These are phyloP conservation scores for Sporopachydermia lactativora DNA, from an alignment of 805 yeast genomes.

Conservation along the genomic window DNA sequence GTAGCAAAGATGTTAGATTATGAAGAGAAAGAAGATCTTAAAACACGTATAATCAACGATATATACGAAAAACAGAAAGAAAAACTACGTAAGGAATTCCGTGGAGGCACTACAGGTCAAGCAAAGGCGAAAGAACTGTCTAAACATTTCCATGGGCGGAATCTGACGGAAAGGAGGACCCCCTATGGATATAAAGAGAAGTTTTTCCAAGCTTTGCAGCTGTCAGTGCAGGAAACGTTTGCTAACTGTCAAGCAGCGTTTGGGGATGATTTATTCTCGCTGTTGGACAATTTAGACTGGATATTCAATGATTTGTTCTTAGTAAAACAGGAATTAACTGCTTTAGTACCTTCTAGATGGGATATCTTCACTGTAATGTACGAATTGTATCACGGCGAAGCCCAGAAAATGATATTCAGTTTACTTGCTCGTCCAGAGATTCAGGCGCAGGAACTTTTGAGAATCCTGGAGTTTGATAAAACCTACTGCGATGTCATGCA, in stretches of 20 bases:
- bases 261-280: constrained; percentile 34
- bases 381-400: constrained; percentile 49
- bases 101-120: not conserved
- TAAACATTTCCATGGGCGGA: not conserved
- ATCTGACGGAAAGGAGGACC: not conserved
- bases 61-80: constrained; percentile 19
- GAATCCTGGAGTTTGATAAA: constrained; percentile 65
- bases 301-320: constrained; percentile 64
- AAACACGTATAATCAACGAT: constrained; percentile 24
- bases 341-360: constrained; percentile 66
- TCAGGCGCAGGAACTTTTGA: constrained; percentile 60
- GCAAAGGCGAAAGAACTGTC: not conserved
- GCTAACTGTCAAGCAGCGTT: constrained; percentile 45
- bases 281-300: constrained; percentile 68
- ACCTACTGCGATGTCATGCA: constrained; percentile 43
- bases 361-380: constrained; percentile 46
- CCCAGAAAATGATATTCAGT: constrained; percentile 46
- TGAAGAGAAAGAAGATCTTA: constrained; percentile 70
- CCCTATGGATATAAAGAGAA: constrained; percentile 32
- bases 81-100: constrained; percentile 1
- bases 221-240: constrained; percentile 54
- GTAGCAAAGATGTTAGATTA: constrained; percentile 63
- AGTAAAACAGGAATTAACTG: constrained; percentile 42
- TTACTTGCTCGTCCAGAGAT: constrained; percentile 41
- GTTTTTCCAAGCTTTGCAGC: constrained; percentile 44